A percentile compares a stretch with the other conserved stretches of the same genome.
Conservation (phyloP, 83 land plant species). For the Thuja plicata region DNA sequence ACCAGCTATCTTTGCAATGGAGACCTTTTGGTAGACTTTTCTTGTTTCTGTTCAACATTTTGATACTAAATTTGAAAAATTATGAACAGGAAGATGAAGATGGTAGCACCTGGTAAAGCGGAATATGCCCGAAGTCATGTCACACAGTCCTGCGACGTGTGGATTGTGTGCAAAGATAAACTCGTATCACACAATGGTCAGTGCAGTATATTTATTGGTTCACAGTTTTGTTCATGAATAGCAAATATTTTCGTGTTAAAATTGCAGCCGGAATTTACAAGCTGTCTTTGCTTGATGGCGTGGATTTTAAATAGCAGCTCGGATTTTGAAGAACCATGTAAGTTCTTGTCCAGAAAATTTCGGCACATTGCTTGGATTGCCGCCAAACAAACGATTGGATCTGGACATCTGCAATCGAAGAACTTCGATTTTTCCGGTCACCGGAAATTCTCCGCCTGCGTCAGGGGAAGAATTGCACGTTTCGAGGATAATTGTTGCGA, state of each 20-base stretch:
- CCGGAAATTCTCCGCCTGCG: not conserved
- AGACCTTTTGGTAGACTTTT: no score
- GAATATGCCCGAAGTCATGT: slow-evolving; percentile 27
- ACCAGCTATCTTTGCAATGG: no score
- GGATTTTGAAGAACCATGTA: not conserved
- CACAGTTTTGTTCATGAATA: not conserved
- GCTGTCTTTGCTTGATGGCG: not conserved
- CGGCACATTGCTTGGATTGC: not conserved
- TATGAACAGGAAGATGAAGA: not conserved
- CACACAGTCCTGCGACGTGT: slow-evolving; percentile 16
- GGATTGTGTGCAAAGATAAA: slow-evolving; percentile 50
- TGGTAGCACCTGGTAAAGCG: slow-evolving; percentile 20
- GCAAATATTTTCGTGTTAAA: not conserved
- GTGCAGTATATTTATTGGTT: slow-evolving; percentile 27
- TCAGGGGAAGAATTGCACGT: no score
- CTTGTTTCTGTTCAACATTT: no score
- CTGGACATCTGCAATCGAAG: not conserved
- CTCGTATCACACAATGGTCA: slow-evolving; percentile 28
- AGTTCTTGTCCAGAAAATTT: not conserved
- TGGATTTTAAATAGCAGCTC: not conserved
- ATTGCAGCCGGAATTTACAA: not conserved
- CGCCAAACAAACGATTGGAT: not conserved
- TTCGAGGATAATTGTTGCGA: not conserved
- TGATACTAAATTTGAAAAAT: not conserved
- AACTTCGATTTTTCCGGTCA: not conserved